Base-by-base conservation (phyloP, 441 rosid species). In the Gossypium trilobum region DNA sequence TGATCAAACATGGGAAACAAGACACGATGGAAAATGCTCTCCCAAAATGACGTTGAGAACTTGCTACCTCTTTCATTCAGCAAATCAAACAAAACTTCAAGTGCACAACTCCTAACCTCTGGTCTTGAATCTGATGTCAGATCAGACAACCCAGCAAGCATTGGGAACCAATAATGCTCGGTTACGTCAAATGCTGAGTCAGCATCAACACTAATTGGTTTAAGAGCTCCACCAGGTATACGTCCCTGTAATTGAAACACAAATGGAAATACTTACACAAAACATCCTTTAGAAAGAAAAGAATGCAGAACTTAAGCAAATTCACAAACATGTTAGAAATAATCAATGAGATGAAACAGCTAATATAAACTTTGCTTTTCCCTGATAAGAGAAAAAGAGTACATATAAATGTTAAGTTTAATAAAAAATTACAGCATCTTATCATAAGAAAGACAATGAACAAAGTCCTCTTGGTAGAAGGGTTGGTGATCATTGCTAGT, bases 121-220 rank as follows among this genome's bases (percentile, higher is more conserved):
- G 92, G 81, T 79, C 99, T 86, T n/a, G 86, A 83, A 84, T 96
- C 99, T 77, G 91, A 89, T 23, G 97, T 96, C 78, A 96, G 85
- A 85, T 93, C 99, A 69, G 99, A 96, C 75, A 96, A 85, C 82
- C 98, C 99, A 65, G 99, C 98, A 72, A 96, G 89, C 99, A 96
- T 96, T 5, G 98, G 99, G 85, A 86, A 93, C 99, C 99, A 96
- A 80, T 88, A 96, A 85, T 93, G 93, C 83, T 96, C 99, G 54
- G 98, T 93, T 65, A 96, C 88, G 79, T 96, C 99, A 79, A 89
- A 78, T 56, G 81, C 78, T 72, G 80, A 83, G 77, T 93, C 94
- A 56, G 50, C 82, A 75, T 74, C 83, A 74, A 60, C 73, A 78
- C 88, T 87, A 33, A 89, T 85, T 8, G 98, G 97, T 80, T 87